Conservation (phyloP, 805 yeast genomes). For the Candida pini region DNA sequence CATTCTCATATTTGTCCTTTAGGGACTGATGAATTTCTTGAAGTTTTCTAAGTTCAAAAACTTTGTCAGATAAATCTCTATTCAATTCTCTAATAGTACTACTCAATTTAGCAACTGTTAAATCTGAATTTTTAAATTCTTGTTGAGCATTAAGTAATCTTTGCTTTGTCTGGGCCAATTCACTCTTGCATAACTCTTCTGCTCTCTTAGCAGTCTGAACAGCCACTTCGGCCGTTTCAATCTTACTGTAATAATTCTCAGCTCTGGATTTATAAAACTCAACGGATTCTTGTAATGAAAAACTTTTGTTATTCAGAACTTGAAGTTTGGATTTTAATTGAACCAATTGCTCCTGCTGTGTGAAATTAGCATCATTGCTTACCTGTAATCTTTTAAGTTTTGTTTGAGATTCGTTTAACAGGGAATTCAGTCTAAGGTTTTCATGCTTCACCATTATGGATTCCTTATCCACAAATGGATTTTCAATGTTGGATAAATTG, state of each 20-base stretch:
- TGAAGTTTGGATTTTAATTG: slow-evolving; percentile 54
- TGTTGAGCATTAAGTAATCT: slow-evolving; percentile 42
- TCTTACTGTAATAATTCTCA: slow-evolving; percentile 64
- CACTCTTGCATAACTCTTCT: slow-evolving; percentile 48
- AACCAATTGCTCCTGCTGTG: slow-evolving; percentile 31
- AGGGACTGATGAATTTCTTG: slow-evolving; percentile 44
- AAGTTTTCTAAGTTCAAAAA: slow-evolving; percentile 46
- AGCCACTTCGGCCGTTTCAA: slow-evolving; percentile 76
- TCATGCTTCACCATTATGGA: slow-evolving; percentile 26
- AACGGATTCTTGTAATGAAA: slow-evolving; percentile 48
- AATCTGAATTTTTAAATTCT: slow-evolving; percentile 51
- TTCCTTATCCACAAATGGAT: slow-evolving; percentile 17
- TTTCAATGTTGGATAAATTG: slow-evolving; percentile 11
- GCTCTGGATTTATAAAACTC: slow-evolving; percentile 65
- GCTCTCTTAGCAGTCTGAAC: slow-evolving; percentile 57
- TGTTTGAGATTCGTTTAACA: slow-evolving; percentile 30
- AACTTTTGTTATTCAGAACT: slow-evolving; percentile 48
- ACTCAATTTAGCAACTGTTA: slow-evolving; percentile 47
- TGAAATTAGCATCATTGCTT: slow-evolving; percentile 21
- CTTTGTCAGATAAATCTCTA: slow-evolving; percentile 49
- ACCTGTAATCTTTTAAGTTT: slow-evolving; percentile 27
- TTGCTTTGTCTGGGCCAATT: slow-evolving; percentile 46
- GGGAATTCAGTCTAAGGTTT: slow-evolving; percentile 29
- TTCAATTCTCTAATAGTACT: slow-evolving; percentile 46
- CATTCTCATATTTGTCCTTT: slow-evolving; percentile 45